Conservation (phyloP, 306 rosid species). For the Gleditsia sinensis region DNA sequence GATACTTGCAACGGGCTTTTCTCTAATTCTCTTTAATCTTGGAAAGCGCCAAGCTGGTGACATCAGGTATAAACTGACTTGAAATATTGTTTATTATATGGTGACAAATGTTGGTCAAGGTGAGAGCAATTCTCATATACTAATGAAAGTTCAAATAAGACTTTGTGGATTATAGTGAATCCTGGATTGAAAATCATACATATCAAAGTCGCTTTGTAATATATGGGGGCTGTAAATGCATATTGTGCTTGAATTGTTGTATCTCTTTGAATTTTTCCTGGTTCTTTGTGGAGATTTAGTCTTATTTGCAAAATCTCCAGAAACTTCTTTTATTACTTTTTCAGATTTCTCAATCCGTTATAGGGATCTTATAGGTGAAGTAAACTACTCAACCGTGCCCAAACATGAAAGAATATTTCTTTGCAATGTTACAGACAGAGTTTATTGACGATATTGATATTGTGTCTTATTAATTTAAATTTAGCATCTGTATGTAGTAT, state of each 20-base stretch:
- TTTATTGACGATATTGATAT: not conserved
- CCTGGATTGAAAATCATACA: slow-evolving; percentile 15
- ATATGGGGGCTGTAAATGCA: slow-evolving; percentile 4
- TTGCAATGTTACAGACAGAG: not conserved
- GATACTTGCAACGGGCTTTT: slow-evolving; percentile 86
- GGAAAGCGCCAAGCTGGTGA: slow-evolving; percentile 90
- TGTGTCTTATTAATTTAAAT: not conserved
- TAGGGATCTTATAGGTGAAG: not conserved
- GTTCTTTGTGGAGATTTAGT: not conserved
- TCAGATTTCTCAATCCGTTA: not conserved
- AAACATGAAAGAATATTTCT: not conserved
- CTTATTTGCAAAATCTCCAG: slow-evolving; percentile 7
- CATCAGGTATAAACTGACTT: slow-evolving; percentile 59
- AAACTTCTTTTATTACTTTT: slow-evolving; percentile 2
- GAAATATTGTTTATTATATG: slow-evolving; percentile 16
- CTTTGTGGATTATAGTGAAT: not conserved
- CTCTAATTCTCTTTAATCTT: slow-evolving; percentile 79
- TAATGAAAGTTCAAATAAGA: slow-evolving; percentile 17
- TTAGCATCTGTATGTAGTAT: not conserved
- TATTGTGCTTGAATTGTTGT: not conserved
- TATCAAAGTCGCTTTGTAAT: not conserved
- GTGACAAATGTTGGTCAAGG: slow-evolving; percentile 4
- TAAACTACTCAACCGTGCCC: not conserved
- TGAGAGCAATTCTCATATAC: slow-evolving; percentile 22
- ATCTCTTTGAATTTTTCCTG: not conserved